Base-by-base conservation (phyloP, 306 rosid genomes). In the Prunus mira region DNA sequence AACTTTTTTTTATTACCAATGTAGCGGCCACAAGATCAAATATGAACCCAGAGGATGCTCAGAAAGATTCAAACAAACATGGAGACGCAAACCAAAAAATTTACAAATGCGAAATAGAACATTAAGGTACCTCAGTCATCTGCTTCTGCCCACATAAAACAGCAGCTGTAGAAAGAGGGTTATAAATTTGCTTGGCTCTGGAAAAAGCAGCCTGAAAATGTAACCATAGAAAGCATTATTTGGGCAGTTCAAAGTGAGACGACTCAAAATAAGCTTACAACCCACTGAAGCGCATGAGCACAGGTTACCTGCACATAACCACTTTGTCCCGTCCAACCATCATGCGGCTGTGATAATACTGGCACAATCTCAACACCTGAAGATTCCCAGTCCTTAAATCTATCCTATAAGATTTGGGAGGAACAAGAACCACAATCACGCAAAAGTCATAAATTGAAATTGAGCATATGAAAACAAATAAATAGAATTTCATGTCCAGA, bases 111-210 rank as follows among this genome's bases (percentile, higher is more conserved):
- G 71, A 52, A 28, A 14, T 12, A 38, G 47, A 77, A 41, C 22
- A 66, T 64, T 6, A 61, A 38, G 25, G 75, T 51, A 95, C 99
- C 98, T 95, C 99, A 17, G 97, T 15, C 98, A 95, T 92, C 77
- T 91, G 91, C 82, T 88, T 95, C 82, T 95, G 99, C 76, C 99
- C 99, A 45, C 97, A 89, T 27, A 95, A 89, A 51, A 95, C 83
- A 67, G 87, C 99, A 68, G 90, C 93, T 3, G 91, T 85, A 14
- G 96, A 84, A 41, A 43, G 80, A 55, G 98, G 97, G 73, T 85
- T 81, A 51, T 81, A 83, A 79, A 87, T 79, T 83, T 87, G 82
- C 90, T 92, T 91, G 7, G 89, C 89, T 87, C 88, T 86, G 27
- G 89, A 57, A 77, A 91, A 91, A 14, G 99, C 98, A 75, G 90